Evolutionary conservation across 140 eudicot genomes (phyloP), one percentile per base, ranked within the genome.

Genomic region (Flaveria floridana): DNA sequence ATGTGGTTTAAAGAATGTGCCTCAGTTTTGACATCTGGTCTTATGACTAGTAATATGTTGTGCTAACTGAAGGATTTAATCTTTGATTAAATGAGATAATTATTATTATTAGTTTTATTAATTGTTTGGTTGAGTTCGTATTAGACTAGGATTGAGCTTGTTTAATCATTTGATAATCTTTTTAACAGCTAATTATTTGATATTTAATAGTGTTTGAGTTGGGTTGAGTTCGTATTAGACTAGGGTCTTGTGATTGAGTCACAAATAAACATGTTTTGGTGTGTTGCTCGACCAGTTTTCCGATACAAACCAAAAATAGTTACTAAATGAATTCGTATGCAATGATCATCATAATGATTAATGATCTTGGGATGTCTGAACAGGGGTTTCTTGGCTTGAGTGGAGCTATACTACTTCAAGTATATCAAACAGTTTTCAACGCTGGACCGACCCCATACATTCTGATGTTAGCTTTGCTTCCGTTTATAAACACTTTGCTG

Each of bases 351-450:
- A 25, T 26, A 3, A 25, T 25, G 67, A 61, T 61, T 2, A 12
- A 25, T 25, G 44, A 62, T 62, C 1, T 1, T 11, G 44, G 44
- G 39, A 1, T 62, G 20, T 21, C 26, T 28, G 76, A 65, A 13
- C 63, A 88, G 97, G 97, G 97, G 2, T 88, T 86, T 85, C 84
- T 88, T 42, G 97, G 96, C 30, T 76, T 91, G 72, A 88, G 95
- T 76, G 95, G 92, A 81, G 96, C 96, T 48, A 85, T 91, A 61
- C 69, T 91, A 51, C 82, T 91, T 68, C 96, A 83, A 82, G 84
- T 88, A 23, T 88, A 91, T 76, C 97, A 81, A 70, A 83, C 86
- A 46, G 74, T 88, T 7, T 81, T 86, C 66, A 70, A 65, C 61
- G 48, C 84, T 50, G 90, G 78, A 70, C 92, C 95, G 3, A 74